A percentile compares a stretch with the other conserved stretches of the same genome.
These are phyloP conservation scores for Phtheirospermum japonicum DNA, from an alignment of 257 asterid genomes.

Conservation along the genomic window DNA sequence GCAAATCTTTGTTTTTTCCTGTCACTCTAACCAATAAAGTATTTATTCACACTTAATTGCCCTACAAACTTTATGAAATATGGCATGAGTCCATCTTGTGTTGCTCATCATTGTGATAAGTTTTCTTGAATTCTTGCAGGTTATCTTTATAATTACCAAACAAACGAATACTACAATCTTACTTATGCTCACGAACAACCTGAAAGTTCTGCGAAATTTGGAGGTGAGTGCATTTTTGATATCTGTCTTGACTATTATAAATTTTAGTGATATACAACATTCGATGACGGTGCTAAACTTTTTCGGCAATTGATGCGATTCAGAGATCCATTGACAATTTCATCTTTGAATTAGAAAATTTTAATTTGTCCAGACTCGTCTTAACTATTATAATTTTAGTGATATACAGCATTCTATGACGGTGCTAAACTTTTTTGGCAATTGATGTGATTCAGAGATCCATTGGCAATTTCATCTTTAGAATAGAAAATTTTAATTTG, in stretches of 20 bases:
- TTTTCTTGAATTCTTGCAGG: constrained; percentile 53
- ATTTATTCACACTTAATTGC: constrained; percentile 16
- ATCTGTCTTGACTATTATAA: constrained; percentile 7
- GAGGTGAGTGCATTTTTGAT: constrained; percentile 55
- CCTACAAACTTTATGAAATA: constrained; percentile 20
- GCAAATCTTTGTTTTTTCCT: constrained; percentile 5
- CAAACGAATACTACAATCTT: constrained; percentile 92
- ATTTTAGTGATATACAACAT: constrained; percentile 15
- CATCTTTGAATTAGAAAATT: constrained; percentile 1
- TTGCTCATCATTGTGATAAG: constrained; percentile 22
- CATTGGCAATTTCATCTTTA: constrained; percentile 1
- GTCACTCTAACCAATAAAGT: constrained; percentile 18
- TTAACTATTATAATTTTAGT: constrained; percentile 1
- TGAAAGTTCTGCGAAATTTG: constrained; percentile 78
- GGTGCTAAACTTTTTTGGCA: not conserved
- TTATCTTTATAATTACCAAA: constrained; percentile 91
- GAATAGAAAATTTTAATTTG: not conserved
- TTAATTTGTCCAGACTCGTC: constrained; percentile 1
- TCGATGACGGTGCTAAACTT: not conserved
- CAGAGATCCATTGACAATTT: constrained; percentile 3
- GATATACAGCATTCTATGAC: constrained; percentile 15
- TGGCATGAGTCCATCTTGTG: not conserved
- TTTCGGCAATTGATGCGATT: not conserved
- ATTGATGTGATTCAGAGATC: constrained; percentile 12
- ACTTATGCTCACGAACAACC: constrained; percentile 97